Evolutionary conservation across 2,329 filamentous ascomycete genomes (phyloP), one percentile per base, ranked within the genome.

Genomic region (Acarospora socialis): DNA sequence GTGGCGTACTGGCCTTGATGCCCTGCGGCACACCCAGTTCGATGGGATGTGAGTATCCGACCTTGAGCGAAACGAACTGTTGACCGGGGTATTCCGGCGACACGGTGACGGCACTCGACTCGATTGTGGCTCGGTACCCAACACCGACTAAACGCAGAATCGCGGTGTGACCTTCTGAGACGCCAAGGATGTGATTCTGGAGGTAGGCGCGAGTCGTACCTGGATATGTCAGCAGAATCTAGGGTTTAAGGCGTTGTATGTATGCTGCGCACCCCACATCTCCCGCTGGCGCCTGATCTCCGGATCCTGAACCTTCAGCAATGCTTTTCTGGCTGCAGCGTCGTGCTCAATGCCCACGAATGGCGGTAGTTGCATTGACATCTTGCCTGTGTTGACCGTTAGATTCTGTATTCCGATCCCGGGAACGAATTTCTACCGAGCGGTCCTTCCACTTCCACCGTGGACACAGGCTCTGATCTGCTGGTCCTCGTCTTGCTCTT

Each of bases 1-100:
- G 79, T 21, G 90, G 86, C 37, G 80, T 81, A 56, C 77, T 87
- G 12, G 86, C 90, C 51, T 71, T 84, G 26, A 98, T 75, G 16
- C 86, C 84, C 44, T 66, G 49, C 1, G 90, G 90, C 28, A 95
- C 73, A 3, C 74, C 75, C 51, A 94, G 66, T 59, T 98, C 87
- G 43, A 98, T 81, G 0, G 87, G 81, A 65, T 98, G 90, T 40
- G 87, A 92, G 60, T 84, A 98, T 36, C 90, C 90, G 34, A 98
- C 81, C 67, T 95, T 95, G 43, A 98, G 64, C 41, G 80, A 83
- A 24, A 98, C 77, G 47, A 92, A 92, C 52, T 83, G 70, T 59
- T 94, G 86, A 24, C 80, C 84, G 1, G 73, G 73, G 51, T 77
- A 94, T 50, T 75, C 66, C 37, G 79, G 56, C 28, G 57, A 40